These are phyloP conservation scores for Chloris gayana DNA, from an alignment of 176 grass and related monocot species.

Conservation along the genomic window DNA sequence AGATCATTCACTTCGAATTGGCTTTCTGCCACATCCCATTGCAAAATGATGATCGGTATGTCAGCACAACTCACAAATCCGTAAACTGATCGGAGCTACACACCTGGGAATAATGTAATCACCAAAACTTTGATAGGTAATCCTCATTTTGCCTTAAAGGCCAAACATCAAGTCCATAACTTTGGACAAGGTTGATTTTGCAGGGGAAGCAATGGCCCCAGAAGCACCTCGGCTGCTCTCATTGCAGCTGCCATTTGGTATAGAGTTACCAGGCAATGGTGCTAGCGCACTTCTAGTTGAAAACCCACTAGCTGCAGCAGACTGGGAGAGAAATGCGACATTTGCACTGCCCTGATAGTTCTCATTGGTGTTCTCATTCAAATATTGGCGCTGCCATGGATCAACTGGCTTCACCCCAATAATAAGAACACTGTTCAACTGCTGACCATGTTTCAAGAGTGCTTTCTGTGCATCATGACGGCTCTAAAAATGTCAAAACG, in stretches of 20 bases:
- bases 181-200: slow-evolving; percentile 76
- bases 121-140: not conserved
- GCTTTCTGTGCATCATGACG: slow-evolving; percentile 78
- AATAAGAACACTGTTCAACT: slow-evolving; percentile 84
- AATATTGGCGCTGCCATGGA: slow-evolving; percentile 61
- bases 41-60: not conserved
- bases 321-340: slow-evolving; percentile 50
- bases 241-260: slow-evolving; percentile 50
- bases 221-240: slow-evolving; percentile 29
- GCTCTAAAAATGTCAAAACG: slow-evolving; percentile 45
- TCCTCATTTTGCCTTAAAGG: slow-evolving; percentile 43
- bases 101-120: not conserved
- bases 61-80: not conserved
- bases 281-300: slow-evolving; percentile 25
- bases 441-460: slow-evolving; percentile 64
- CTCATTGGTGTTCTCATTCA: slow-evolving; percentile 53
- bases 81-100: not conserved
- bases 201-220: slow-evolving; percentile 77
- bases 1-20: not conserved
- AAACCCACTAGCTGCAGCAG: slow-evolving; percentile 40
- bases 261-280: slow-evolving; percentile 43
- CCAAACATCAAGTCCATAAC: slow-evolving; percentile 94
- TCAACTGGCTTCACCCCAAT: slow-evolving; percentile 82
- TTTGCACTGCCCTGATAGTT: slow-evolving; percentile 35
- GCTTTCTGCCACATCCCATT: not conserved